phyloP scores from a whole-genome alignment of 2,329 filamentous ascomycete genomes.

The Penicillium sp. region DNA sequence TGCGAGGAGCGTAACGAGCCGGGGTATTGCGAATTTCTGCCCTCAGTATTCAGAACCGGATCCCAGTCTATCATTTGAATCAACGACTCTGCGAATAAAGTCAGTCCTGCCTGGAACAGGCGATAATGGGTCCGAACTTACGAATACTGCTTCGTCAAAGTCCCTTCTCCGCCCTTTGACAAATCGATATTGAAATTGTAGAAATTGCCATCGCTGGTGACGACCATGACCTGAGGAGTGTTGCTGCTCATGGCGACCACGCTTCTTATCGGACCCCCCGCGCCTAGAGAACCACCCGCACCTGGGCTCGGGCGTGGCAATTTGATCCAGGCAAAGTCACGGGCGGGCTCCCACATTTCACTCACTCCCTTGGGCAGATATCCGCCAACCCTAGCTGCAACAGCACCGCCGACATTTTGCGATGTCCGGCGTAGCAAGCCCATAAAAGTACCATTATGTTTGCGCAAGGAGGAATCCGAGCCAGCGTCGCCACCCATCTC shows the following conservation, averaged over 20 bases:
- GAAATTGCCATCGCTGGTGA: constrained; percentile 91
- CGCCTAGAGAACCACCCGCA: constrained; percentile 35
- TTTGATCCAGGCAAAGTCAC: constrained; percentile 96
- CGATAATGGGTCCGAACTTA: constrained; percentile 51
- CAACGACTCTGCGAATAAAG: constrained; percentile 36
- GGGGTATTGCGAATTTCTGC: not conserved
- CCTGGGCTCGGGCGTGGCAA: constrained; percentile 63
- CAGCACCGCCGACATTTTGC: constrained; percentile 83
- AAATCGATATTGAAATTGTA: constrained; percentile 95
- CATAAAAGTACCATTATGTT: constrained; percentile 72
- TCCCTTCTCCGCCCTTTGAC: constrained; percentile 89
- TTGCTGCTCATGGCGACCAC: constrained; percentile 98
- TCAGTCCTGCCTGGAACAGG: constrained; percentile 13
- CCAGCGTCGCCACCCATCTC: constrained; percentile 30
- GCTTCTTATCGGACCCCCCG: constrained; percentile 67
- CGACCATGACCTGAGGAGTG: constrained; percentile 94
- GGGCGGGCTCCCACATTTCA: constrained; percentile 93
- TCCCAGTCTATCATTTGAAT: constrained; percentile 44
- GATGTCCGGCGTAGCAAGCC: constrained; percentile 92
- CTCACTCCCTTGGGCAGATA: constrained; percentile 92
- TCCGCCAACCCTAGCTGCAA: constrained; percentile 83
- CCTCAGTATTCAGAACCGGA: constrained; percentile 36
- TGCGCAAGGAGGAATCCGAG: constrained; percentile 39
- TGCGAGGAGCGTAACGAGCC: not conserved
- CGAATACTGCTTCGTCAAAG: constrained; percentile 88